Evolutionary conservation across 2,329 filamentous ascomycete species (phyloP), one percentile per base, ranked within the genome.

Genomic region (Fusarium citri): DNA sequence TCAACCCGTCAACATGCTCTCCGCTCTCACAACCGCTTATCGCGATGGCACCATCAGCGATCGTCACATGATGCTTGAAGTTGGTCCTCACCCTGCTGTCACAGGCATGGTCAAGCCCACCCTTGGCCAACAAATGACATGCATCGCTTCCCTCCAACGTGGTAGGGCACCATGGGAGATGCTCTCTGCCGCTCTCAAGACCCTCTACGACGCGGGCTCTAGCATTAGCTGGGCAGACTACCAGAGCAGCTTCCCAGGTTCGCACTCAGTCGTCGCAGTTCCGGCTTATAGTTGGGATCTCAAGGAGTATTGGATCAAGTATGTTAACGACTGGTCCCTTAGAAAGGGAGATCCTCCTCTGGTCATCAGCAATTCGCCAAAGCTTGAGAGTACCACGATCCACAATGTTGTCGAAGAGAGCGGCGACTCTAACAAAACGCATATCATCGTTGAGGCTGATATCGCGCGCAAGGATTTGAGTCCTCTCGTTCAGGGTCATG

Each of bases 241-340:
- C 12, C 82, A 73, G 22, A 51, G 49, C 0, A 66, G 65, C n/a
- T 73, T 73, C 23, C 61, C 54, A 3, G 45, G 56, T 2, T 58
- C 68, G 0, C 68, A 73, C 2, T 51, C 40, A 8, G 66, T 94
- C 15, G 78, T 93, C 8, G 80, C 87, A 4, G 82, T 94, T 3
- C 92, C 92, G 0, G 86, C 87, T 5, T 94, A 94, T 76, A 85
- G 85, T 1, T 94, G 91, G 80, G 90, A 94, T 72, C 83, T 88
- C 72, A 93, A 93, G 83, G 90, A 87, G 69, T 93, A 94, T 78
- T 89, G 87, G 87, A 83, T 88, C 30, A 81, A 85, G 71, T 89
- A 89, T 71, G 80, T 85, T 59, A 91, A 92, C 64, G 90, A 94
- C 78, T 94, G 90, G 90, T 86, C 86, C 14, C 82, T 94, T 18